Base-by-base conservation (phyloP, 192 early-diverging fungal species). In the Linnemannia zychae region DNA sequence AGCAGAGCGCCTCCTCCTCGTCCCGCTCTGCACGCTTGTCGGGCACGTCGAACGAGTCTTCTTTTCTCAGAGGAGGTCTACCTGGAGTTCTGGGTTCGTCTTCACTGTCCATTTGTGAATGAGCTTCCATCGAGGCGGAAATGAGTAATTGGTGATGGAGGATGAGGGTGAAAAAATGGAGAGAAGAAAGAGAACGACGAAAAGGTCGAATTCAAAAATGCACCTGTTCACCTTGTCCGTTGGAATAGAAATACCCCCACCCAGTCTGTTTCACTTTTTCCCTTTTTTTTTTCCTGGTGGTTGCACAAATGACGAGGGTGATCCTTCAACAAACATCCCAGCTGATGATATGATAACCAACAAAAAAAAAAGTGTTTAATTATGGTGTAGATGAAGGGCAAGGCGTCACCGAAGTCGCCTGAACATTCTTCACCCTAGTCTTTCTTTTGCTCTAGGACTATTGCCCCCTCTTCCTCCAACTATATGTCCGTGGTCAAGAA, bases 11-110 rank as follows among this genome's bases (percentile, higher is more conserved):
- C 0, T 47, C 33, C 33, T 68, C 37, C 4, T 68, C 48, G n/a
- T 49, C 63, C 0, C 6, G 50, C 16, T 80, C 63, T 28, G 72
- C 11, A 37, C 71, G 72, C 3, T 15, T 68, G 48, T 44, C 49
- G 0, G 78, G 78, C 34, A 80, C 57, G 17, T 74, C 78, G 60
- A 80, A 80, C 16, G 71, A 72, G 63, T 80, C 78, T 18, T 80
- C 71, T 46, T 47, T 50, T 72, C 20, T 72, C 47, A n/a, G 28
- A 34, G 47, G 28, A 22, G 47, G 28, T 17, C 71, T 52, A 52
- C 13, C 50, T 52, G 71, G 20, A 22, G n/a, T 72, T 22, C 34
- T 60, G 67, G 18, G 67, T 40, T 40, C 38, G 33, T n/a, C 67
- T 0, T 44, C 67, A 69, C 20, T 44, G 67, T 33, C 11, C 70